Percentiles rank a stretch among this genome's conserved stretches.
Evolutionary conservation across 768 basidiomycete genomes (phyloP).

Genomic region (Leccinum fibrillosum): DNA sequence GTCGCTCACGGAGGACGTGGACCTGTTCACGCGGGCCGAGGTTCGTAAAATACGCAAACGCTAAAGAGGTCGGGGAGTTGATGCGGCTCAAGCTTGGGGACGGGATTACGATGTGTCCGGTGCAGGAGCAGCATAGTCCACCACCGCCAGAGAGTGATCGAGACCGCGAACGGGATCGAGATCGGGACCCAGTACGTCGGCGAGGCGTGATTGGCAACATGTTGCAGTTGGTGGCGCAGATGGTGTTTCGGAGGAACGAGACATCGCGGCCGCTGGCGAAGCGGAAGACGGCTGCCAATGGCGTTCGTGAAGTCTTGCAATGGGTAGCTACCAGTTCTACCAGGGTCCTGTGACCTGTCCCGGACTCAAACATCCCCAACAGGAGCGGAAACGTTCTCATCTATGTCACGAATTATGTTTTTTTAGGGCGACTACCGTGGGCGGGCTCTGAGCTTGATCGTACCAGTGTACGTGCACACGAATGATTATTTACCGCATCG

Average conservation of each 20-base stretch:
- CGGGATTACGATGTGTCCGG: conserved; percentile 17
- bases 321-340: neutral
- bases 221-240: conserved; percentile 44
- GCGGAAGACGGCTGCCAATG: conserved; percentile 26
- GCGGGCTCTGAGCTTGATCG: too few species aligned
- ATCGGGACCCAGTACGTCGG: conserved; percentile 18
- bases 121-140: conserved; percentile 17
- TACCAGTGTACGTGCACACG: too few species aligned
- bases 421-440: too few species aligned
- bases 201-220: conserved; percentile 29
- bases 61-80: conserved; percentile 51
- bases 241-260: conserved; percentile 44
- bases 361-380: neutral
- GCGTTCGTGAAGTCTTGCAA: conserved; percentile 6
- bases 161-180: neutral
- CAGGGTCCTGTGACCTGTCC: neutral
- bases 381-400: neutral
- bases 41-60: conserved; percentile 44
- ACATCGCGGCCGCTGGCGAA: conserved; percentile 36
- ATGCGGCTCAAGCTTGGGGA: conserved; percentile 52
- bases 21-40: conserved; percentile 39
- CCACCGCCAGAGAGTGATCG: conserved; percentile 19
- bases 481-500: too few species aligned
- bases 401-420: too few species aligned
- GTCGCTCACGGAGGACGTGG: conserved; percentile 33